Base-by-base conservation (phyloP, 257 asterid species). In the Rehmannia glutinosa region DNA sequence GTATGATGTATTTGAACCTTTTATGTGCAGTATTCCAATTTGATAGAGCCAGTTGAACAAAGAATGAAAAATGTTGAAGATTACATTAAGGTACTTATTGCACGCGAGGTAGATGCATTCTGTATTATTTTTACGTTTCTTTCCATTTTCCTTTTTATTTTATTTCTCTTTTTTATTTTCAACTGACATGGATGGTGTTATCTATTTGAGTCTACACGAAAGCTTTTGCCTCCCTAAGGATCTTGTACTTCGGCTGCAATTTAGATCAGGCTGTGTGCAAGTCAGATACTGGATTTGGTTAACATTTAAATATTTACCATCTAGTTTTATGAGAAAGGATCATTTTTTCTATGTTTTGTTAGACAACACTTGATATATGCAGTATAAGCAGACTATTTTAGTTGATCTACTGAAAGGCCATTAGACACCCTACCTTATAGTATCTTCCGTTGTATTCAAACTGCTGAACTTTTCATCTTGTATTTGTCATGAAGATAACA, bases 41-140 rank as follows among this genome's bases (percentile, higher is more conserved):
- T 93, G 60, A 93, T 93, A 65, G 81, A 88, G 86, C 84, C 99
- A 19, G 73, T 83, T 72, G 88, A 85, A 30, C 83, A 70, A 63
- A 82, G 99, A 80, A 83, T 78, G 84, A 78, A 77, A 67, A 80
- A 83, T 53, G 97, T 93, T 66, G 78, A 84, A 77, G 88, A 81
- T 32, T 93, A 76, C 80, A 85, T 90, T 11, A 86, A 90, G 97
- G 96, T 89, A 80, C n/a, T n/a, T n/a, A n/a, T n/a, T n/a, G n/a
- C 42, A 33, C 45, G 33, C 17, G 1, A 70, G 27, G 36, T 43
- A 16, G 68, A 67, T 46, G 19, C 19, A 51, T 57, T 50, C 42
- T 68, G 36, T 63, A 21, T 52, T 51, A n/a, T n/a, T n/a, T n/a
- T n/a, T n/a, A n/a, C n/a, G n/a, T n/a, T n/a, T n/a, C n/a, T n/a